Percentiles rank a stretch among this genome's conserved stretches.
phyloP scores from a whole-genome alignment of 495 filamentous ascomycete genomes.

The Talaromyces wortmannii region DNA sequence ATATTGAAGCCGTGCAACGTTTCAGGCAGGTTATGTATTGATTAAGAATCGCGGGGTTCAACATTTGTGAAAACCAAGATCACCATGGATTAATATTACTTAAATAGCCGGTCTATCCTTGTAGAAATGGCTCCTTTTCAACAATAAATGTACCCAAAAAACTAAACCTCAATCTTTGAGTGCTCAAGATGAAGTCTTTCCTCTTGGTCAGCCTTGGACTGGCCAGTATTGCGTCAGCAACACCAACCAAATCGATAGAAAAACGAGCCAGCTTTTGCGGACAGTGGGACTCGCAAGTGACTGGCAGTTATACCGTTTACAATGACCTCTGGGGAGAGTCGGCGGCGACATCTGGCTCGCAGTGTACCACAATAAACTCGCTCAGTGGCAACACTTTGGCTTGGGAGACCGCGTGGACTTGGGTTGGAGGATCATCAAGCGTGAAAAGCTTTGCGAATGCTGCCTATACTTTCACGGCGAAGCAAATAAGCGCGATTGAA shows the following conservation, averaged over 20 bases:
- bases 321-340: conserved; percentile 48
- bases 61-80: no score
- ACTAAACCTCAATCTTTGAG: background rate
- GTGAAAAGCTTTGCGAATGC: conserved; percentile 60
- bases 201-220: conserved; percentile 5
- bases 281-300: conserved; percentile 35
- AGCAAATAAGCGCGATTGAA: conserved; percentile 38
- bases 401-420: conserved; percentile 54
- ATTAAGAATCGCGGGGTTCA: background rate
- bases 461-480: conserved; percentile 33
- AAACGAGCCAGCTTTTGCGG: conserved; percentile 42
- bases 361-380: conserved; percentile 50
- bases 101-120: no score
- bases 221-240: conserved; percentile 24
- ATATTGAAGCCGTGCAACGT: background rate
- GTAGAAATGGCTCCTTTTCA: no score
- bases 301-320: conserved; percentile 45
- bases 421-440: conserved; percentile 39
- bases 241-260: conserved; percentile 30
- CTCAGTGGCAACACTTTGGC: conserved; percentile 35
- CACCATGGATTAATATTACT: no score
- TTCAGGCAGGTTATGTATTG: background rate
- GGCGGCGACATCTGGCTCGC: conserved; percentile 38
- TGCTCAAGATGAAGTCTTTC: background rate
- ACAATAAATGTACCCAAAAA: no score